These are phyloP conservation scores for Tulasnella sp. DNA, from an alignment of 768 basidiomycete genomes.

Conservation along the genomic window DNA sequence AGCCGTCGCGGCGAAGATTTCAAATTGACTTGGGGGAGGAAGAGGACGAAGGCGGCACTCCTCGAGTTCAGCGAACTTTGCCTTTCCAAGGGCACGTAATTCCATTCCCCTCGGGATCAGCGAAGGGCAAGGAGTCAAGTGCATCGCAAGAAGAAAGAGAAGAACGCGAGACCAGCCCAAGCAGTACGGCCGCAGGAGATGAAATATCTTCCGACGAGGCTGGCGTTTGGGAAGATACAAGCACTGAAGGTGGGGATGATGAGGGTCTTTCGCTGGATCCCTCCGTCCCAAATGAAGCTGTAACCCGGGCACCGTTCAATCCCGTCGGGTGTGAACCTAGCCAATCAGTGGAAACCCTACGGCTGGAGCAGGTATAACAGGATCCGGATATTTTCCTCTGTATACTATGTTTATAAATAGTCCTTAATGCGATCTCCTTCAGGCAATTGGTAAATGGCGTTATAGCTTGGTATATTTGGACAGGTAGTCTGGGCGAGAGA, in stretches of 20 bases:
- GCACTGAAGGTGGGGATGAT: constrained; percentile 13
- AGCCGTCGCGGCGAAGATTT: neutral
- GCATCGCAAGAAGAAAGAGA: neutral
- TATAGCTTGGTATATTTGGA: constrained; percentile 10
- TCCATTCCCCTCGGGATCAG: neutral
- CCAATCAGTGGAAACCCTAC: neutral
- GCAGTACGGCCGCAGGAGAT: neutral
- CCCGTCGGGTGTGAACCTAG: neutral
- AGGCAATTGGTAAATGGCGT: neutral
- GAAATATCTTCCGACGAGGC: neutral
- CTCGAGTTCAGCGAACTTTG: neutral
- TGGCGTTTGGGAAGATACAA: constrained; percentile 12
- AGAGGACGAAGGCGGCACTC: neutral
- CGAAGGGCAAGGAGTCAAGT: neutral
- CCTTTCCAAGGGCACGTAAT: neutral
- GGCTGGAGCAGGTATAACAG: neutral
- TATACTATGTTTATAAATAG: neutral
- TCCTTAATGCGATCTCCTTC: neutral
- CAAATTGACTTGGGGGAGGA: neutral
- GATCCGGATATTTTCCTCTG: neutral
- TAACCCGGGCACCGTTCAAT: neutral
- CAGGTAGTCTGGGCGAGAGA: constrained; percentile 7
- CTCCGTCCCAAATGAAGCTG: neutral
- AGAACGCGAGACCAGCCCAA: constrained; percentile 13
- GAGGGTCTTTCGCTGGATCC: neutral